phyloP scores from a whole-genome alignment of 495 filamentous ascomycete species.

The Schizothecium vesticola region DNA sequence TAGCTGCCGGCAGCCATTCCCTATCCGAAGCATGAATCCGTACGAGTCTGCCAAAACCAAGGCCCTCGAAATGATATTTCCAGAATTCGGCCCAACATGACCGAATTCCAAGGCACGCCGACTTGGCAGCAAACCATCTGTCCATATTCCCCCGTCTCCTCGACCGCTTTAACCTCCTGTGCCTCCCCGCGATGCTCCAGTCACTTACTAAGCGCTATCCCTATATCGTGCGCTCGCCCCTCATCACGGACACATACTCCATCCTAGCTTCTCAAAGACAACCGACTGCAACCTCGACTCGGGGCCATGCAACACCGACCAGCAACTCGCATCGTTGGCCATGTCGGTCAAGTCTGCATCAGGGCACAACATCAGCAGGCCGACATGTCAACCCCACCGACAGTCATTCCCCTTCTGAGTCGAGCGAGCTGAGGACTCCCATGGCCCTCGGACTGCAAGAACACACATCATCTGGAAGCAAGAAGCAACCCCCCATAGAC shows the following conservation, averaged over 20 bases:
- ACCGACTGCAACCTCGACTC: neutral
- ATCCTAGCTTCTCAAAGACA: neutral
- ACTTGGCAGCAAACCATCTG: neutral
- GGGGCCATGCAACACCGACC: neutral
- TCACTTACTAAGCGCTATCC: neutral
- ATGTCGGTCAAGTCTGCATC: neutral
- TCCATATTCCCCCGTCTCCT: neutral
- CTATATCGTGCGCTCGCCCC: neutral
- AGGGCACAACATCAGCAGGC: neutral
- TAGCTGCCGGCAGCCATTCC: neutral
- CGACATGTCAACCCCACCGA: neutral
- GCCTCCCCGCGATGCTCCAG: neutral
- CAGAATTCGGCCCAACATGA: neutral
- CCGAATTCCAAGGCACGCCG: neutral
- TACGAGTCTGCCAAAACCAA: neutral
- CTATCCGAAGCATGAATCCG: conserved; percentile 3
- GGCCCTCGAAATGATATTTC: neutral
- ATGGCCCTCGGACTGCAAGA: neutral
- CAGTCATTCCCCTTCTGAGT: neutral
- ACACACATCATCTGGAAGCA: neutral
- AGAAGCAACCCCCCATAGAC: neutral
- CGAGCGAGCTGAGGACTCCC: neutral
- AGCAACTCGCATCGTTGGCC: neutral
- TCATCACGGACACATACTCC: neutral
- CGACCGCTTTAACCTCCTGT: neutral